Percentiles rank a stretch among this genome's conserved stretches.
Evolutionary conservation across 768 basidiomycete species (phyloP).

Genomic region (Dioszegia hungarica): DNA sequence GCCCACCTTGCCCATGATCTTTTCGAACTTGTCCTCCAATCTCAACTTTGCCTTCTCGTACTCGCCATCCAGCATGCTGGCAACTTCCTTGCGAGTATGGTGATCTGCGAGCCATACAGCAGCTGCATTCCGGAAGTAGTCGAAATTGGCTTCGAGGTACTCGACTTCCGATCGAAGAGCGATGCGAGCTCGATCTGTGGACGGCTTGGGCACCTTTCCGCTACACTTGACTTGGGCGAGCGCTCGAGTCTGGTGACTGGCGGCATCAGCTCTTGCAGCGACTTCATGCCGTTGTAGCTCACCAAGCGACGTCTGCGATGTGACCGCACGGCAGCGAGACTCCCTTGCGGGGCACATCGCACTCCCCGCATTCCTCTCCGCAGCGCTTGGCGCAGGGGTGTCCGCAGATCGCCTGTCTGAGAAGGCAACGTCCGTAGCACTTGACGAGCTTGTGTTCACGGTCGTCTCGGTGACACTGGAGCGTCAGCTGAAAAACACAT

Average conservation of each 20-base stretch:
- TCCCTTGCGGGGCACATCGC: not conserved
- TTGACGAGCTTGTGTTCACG: not conserved
- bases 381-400: not conserved
- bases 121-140: too few relatives aligned
- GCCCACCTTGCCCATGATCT: too few relatives aligned
- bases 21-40: too few relatives aligned
- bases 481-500: too few relatives aligned
- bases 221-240: not conserved
- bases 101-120: too few relatives aligned
- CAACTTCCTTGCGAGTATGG: too few relatives aligned
- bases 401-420: not conserved
- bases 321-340: not conserved
- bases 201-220: not conserved
- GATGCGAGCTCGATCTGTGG: too few relatives aligned
- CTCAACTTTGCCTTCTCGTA: too few relatives aligned
- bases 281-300: not conserved
- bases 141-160: too few relatives aligned
- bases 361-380: not conserved
- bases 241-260: not conserved
- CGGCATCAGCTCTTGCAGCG: not conserved
- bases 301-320: not conserved
- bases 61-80: too few relatives aligned
- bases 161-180: too few relatives aligned
- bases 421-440: slow-evolving; percentile 52
- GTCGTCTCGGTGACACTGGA: slow-evolving; percentile 6